These are phyloP conservation scores for Cryphonectria carpinicola DNA, from an alignment of 2,329 filamentous ascomycete species.

Conservation along the genomic window DNA sequence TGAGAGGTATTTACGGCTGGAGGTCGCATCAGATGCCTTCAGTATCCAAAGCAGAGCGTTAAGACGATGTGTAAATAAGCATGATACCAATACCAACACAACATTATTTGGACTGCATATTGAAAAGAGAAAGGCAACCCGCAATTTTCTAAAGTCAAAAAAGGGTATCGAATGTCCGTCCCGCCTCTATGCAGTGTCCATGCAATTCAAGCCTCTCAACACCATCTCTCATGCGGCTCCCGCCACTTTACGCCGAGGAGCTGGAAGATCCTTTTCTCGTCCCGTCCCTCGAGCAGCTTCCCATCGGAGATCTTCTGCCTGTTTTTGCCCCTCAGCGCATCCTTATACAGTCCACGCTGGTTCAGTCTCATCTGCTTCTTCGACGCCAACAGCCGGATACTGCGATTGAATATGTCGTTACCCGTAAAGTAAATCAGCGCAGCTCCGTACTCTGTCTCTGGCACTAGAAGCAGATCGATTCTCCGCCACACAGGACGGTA, in stretches of 20 bases:
- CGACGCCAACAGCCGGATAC: slow-evolving; percentile 73
- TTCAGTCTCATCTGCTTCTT: slow-evolving; percentile 86
- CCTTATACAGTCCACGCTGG: slow-evolving; percentile 76
- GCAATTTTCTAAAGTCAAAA: not conserved
- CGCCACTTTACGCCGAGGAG: slow-evolving; percentile 83
- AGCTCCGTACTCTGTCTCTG: slow-evolving; percentile 77
- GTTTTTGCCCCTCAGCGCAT: slow-evolving; percentile 64
- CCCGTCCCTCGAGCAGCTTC: slow-evolving; percentile 70
- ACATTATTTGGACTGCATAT: not conserved
- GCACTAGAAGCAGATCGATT: slow-evolving; percentile 84
- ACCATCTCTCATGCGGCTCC: slow-evolving; percentile 75
- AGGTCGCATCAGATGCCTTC: not conserved
- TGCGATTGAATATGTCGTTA: slow-evolving; percentile 92
- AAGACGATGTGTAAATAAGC: not conserved
- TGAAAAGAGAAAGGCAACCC: not conserved
- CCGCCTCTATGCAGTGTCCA: not conserved
- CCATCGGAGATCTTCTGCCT: slow-evolving; percentile 68
- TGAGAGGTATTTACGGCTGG: not conserved
- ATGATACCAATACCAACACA: slow-evolving; percentile 7
- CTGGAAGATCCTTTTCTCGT: slow-evolving; percentile 82
- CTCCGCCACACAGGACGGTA: slow-evolving; percentile 68
- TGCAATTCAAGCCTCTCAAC: slow-evolving; percentile 48
- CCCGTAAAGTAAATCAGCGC: slow-evolving; percentile 95
- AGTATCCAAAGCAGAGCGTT: not conserved
- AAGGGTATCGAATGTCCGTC: slow-evolving; percentile 3